These are phyloP conservation scores for Alternaria ventricosa DNA, from an alignment of 2,329 filamentous ascomycete genomes.

Conservation along the genomic window DNA sequence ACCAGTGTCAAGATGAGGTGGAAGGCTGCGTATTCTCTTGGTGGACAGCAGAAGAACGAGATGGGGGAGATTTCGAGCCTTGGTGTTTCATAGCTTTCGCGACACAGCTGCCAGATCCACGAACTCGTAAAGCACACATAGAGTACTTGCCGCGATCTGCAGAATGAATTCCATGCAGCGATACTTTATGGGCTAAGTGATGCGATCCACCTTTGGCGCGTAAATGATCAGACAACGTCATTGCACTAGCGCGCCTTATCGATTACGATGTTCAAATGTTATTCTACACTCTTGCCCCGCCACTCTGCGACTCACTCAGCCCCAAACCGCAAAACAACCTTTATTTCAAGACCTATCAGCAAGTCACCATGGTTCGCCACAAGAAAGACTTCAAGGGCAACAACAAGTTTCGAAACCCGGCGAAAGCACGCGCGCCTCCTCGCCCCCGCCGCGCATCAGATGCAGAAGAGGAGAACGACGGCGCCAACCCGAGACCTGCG, in stretches of 20 bases:
- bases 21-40: slow-evolving; percentile 81
- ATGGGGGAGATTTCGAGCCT: slow-evolving; percentile 85
- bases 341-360: background rate
- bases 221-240: slow-evolving; percentile 17
- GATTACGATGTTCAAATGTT: slow-evolving; percentile 25
- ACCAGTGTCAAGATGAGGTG: slow-evolving; percentile 87
- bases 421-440: slow-evolving; percentile 63
- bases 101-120: slow-evolving; percentile 6
- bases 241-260: slow-evolving; percentile 19
- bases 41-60: slow-evolving; percentile 71
- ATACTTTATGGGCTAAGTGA: background rate
- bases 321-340: background rate
- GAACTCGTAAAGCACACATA: background rate
- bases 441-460: slow-evolving; percentile 43
- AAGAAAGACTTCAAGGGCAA: slow-evolving; percentile 86
- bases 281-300: slow-evolving; percentile 27
- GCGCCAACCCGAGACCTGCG: slow-evolving; percentile 39
- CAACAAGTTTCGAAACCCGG: slow-evolving; percentile 69
- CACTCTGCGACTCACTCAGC: slow-evolving; percentile 6
- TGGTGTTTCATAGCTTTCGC: slow-evolving; percentile 66
- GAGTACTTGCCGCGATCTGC: slow-evolving; percentile 1
- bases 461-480: slow-evolving; percentile 28
- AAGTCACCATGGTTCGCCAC: slow-evolving; percentile 79
- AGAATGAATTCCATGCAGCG: background rate
- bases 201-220: background rate